Conservation (phyloP, 2,329 filamentous ascomycete species). For the Curvularia sp. region DNA sequence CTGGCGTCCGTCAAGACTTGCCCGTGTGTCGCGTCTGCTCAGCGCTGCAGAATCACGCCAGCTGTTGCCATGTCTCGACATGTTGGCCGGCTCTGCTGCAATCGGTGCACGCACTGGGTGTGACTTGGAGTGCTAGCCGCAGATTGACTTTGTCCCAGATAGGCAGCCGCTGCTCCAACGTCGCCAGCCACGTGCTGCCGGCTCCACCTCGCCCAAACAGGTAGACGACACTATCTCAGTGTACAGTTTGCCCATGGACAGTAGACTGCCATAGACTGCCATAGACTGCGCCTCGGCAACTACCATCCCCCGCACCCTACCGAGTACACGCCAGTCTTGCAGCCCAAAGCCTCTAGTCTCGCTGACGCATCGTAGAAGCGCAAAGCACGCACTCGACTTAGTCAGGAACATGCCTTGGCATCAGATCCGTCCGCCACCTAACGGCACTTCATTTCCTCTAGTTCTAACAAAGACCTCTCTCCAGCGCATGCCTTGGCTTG, state of each 20-base stretch:
- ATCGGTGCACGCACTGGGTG: not conserved
- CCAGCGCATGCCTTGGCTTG: not conserved
- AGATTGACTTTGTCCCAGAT: conserved; percentile 8
- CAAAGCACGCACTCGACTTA: not conserved
- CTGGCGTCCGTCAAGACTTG: not conserved
- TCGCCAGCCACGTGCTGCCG: conserved; percentile 11
- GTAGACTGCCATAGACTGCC: not conserved
- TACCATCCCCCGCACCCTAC: conserved; percentile 3
- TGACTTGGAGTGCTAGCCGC: conserved; percentile 7
- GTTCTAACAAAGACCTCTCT: not conserved
- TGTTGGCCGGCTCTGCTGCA: conserved; percentile 1
- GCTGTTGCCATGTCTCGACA: not conserved
- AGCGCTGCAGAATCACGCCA: not conserved
- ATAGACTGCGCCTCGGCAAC: not conserved
- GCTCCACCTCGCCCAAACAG: not conserved
- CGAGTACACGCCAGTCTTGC: not conserved
- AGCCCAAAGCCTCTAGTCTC: conserved; percentile 1
- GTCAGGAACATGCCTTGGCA: not conserved
- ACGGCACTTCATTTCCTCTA: not conserved
- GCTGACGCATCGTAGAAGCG: not conserved
- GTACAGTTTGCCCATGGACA: not conserved
- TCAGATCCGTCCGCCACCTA: not conserved
- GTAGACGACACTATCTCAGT: not conserved
- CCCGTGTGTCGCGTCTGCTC: not conserved
- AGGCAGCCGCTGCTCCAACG: conserved; percentile 5